Evolutionary conservation across 192 early-diverging fungal genomes (phyloP).

Genomic region (Coemansia sp.): DNA sequence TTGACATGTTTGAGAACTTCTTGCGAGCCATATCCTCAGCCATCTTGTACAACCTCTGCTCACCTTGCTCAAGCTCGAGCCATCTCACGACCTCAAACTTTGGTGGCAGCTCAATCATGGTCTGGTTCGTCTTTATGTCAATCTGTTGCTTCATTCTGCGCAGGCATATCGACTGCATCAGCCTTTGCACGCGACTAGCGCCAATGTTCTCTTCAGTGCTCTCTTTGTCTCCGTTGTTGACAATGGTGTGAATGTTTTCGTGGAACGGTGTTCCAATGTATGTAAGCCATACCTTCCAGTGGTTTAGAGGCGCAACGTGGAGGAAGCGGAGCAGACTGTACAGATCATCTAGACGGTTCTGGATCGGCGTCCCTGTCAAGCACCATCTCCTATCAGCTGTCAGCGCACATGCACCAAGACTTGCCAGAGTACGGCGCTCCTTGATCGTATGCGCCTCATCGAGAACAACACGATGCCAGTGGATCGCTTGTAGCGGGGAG

Average conservation of each 20-base stretch:
- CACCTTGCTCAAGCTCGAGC: constrained; percentile 63
- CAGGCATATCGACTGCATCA: constrained; percentile 60
- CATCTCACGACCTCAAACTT: constrained; percentile 63
- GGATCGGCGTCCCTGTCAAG: constrained; percentile 91
- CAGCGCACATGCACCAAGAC: constrained; percentile 72
- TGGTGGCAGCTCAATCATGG: constrained; percentile 76
- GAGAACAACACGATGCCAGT: constrained; percentile 87
- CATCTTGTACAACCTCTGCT: constrained; percentile 70
- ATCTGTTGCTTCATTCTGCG: constrained; percentile 86
- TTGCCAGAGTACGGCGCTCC: constrained; percentile 69
- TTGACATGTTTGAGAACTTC: constrained; percentile 62
- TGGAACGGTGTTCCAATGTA: constrained; percentile 77
- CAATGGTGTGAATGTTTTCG: constrained; percentile 52
- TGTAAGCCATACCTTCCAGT: constrained; percentile 74
- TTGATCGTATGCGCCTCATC: constrained; percentile 97
- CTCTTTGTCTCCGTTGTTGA: not conserved
- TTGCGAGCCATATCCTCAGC: constrained; percentile 67
- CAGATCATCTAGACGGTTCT: constrained; percentile 83
- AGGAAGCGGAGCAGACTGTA: constrained; percentile 86
- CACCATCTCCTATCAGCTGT: constrained; percentile 79
- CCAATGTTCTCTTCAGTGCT: constrained; percentile 38
- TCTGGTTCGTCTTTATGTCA: constrained; percentile 65
- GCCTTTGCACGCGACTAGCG: constrained; percentile 42
- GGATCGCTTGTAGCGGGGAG: constrained; percentile 57
- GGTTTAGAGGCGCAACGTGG: constrained; percentile 65